Conservation (phyloP, 257 asterid species). For the Lavandula angustifolia region DNA sequence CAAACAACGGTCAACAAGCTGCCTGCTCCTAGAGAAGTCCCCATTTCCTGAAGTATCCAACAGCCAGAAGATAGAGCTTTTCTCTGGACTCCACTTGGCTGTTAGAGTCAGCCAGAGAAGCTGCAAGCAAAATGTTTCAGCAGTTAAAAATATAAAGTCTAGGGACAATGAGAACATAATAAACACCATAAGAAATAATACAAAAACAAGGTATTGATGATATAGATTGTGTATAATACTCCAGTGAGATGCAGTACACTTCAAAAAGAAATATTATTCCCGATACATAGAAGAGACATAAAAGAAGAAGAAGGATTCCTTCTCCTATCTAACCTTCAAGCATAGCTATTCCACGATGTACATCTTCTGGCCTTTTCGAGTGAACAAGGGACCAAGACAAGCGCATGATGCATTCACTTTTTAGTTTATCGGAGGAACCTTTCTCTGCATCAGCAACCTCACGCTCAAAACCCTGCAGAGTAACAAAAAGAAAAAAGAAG, state of each 20-base stretch:
- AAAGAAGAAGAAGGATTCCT: conserved; percentile 5
- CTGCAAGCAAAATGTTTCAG: conserved; percentile 52
- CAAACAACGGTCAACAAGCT: conserved; percentile 73
- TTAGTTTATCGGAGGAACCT: conserved; percentile 67
- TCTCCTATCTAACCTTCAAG: conserved; percentile 66
- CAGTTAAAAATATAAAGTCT: conserved; percentile 21
- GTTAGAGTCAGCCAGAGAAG: conserved; percentile 54
- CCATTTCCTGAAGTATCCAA: conserved; percentile 90
- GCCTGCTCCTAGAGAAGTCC: conserved; percentile 78
- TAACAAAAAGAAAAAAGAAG: conserved; percentile 5
- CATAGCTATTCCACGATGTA: conserved; percentile 95
- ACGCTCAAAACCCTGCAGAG: conserved; percentile 83
- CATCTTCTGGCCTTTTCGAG: conserved; percentile 75
- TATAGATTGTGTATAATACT: neutral
- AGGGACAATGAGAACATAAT: neutral
- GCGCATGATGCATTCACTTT: conserved; percentile 86
- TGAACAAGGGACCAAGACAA: conserved; percentile 98
- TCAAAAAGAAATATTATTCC: conserved; percentile 13
- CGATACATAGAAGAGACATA: neutral
- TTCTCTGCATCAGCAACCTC: conserved; percentile 89
- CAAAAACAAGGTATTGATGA: neutral
- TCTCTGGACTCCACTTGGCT: conserved; percentile 65
- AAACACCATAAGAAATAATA: conserved; percentile 15
- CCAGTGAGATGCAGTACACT: neutral
- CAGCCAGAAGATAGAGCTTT: conserved; percentile 73